Evolutionary conservation across 179 eudicot genomes (phyloP).

Genomic region (Silene noctiflora): DNA sequence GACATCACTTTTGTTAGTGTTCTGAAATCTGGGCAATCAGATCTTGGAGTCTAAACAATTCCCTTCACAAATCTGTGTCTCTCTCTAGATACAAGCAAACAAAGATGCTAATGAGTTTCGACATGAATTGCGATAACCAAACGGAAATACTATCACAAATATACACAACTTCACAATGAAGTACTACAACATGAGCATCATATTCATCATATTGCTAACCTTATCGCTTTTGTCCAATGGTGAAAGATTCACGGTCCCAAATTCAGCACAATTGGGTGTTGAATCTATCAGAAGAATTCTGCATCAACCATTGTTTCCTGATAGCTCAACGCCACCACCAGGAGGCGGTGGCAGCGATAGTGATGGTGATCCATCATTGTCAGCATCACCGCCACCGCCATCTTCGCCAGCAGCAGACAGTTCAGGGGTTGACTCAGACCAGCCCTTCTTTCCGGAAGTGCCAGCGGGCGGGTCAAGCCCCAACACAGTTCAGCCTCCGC

Average conservation of each 20-base stretch:
- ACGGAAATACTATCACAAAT: slow-evolving; percentile 12
- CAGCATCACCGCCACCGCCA: slow-evolving; percentile 41
- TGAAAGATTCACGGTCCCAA: slow-evolving; percentile 17
- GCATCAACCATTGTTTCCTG: slow-evolving; percentile 69
- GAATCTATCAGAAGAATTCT: slow-evolving; percentile 50
- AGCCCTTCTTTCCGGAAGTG: slow-evolving; percentile 45
- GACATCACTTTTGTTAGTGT: slow-evolving; percentile 26
- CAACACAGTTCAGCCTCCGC: slow-evolving; percentile 42
- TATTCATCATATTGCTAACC: slow-evolving; percentile 37
- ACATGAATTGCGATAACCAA: slow-evolving; percentile 36
- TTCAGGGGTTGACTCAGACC: slow-evolving; percentile 38
- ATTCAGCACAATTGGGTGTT: slow-evolving; percentile 22
- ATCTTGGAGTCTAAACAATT: slow-evolving; percentile 31
- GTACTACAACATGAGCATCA: slow-evolving; percentile 25
- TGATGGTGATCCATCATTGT: slow-evolving; percentile 18
- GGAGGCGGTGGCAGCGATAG: neutral
- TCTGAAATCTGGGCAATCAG: slow-evolving; percentile 26
- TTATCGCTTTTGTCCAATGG: slow-evolving; percentile 25
- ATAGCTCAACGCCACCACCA: slow-evolving; percentile 36
- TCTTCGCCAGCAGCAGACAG: slow-evolving; percentile 37
- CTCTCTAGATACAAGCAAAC: slow-evolving; percentile 23
- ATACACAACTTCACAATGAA: slow-evolving; percentile 43
- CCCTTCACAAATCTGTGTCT: slow-evolving; percentile 20
- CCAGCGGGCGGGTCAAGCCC: slow-evolving; percentile 25
- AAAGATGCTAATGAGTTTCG: slow-evolving; percentile 23